Conservation (phyloP, 2,329 filamentous ascomycete species). For the Apiospora arundinis region DNA sequence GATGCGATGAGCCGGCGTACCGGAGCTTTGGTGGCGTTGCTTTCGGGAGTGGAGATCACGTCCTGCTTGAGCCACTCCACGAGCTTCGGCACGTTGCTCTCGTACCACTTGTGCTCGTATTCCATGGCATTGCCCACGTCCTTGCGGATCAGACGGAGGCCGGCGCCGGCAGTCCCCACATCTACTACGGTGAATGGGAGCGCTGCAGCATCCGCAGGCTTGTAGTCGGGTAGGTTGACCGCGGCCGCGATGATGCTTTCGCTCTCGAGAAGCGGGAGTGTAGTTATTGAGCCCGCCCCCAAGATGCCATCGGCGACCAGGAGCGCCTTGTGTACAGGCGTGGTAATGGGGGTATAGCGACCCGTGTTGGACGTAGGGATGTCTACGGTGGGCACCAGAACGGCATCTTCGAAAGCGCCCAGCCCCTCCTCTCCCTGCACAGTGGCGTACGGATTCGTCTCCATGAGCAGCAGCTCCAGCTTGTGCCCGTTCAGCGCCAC, state of each 20-base stretch:
- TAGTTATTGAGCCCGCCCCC: conserved; percentile 64
- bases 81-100: conserved; percentile 71
- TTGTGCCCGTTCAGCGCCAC: conserved; percentile 65
- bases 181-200: conserved; percentile 66
- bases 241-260: conserved; percentile 57
- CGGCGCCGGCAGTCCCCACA: conserved; percentile 64
- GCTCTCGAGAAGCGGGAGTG: conserved; percentile 48
- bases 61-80: conserved; percentile 69
- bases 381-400: conserved; percentile 79
- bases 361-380: conserved; percentile 70
- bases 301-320: conserved; percentile 75
- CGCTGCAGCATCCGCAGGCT: conserved; percentile 41
- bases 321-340: conserved; percentile 84
- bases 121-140: conserved; percentile 72
- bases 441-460: conserved; percentile 55
- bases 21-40: conserved; percentile 63
- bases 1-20: conserved; percentile 72
- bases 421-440: conserved; percentile 45
- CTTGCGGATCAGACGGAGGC: conserved; percentile 70
- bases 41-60: conserved; percentile 45
- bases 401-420: conserved; percentile 62
- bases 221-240: conserved; percentile 61
- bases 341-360: conserved; percentile 70
- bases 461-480: conserved; percentile 68
- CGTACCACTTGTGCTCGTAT: conserved; percentile 77